Evolutionary conservation across 2,329 filamentous ascomycete species (phyloP), one percentile per base, ranked within the genome.

Genomic region (Aureobasidium sp.): DNA sequence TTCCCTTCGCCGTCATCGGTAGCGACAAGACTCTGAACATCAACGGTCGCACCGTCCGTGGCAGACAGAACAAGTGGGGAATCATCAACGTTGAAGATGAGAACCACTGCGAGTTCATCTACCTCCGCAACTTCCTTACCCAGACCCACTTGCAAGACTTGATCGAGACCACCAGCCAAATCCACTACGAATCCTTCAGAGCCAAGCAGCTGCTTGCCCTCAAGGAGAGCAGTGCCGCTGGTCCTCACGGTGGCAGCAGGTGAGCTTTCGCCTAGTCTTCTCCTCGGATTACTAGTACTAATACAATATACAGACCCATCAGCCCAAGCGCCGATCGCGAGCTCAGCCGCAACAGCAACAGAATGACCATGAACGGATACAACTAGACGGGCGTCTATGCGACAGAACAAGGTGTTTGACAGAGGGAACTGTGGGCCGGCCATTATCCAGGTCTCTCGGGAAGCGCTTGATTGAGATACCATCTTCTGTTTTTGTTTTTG

Each of bases 141-240:
- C 91, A 94, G 74, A 97, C 94, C 67, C 94, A 99, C 78, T 86
- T 99, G 63, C 94, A 99, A 83, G 94, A 99, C 73, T 86, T 99
- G 69, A 97, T 99, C 77, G 94, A 99, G 81, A 99, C 94, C 36
- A 99, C 94, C 52, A 97, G 92, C 70, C 94, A 99, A 82, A 99
- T 97, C 78, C 94, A 99, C 84, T 99, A 99, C 83, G 94, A 99
- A 84, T 96, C 91, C 64, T 99, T 99, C 92, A 92, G 94, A 78
- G 92, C 94, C 72, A 99, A 99, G 87, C 94, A 99, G 79, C 83
- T 99, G 72, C 81, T 99, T 74, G 94, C 94, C 63, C 84, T 99
- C 75, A 99, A 97, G 86, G 94, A 99, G 83, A 96, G 89, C 83
- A 96, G 90, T 74, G 90, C 91, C 69, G 89, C 91, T 68, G 89